Evolutionary conservation across 208 protist genomes (phyloP), one percentile per base, ranked within the genome.

Genomic region (Leishmania tarentolae): DNA sequence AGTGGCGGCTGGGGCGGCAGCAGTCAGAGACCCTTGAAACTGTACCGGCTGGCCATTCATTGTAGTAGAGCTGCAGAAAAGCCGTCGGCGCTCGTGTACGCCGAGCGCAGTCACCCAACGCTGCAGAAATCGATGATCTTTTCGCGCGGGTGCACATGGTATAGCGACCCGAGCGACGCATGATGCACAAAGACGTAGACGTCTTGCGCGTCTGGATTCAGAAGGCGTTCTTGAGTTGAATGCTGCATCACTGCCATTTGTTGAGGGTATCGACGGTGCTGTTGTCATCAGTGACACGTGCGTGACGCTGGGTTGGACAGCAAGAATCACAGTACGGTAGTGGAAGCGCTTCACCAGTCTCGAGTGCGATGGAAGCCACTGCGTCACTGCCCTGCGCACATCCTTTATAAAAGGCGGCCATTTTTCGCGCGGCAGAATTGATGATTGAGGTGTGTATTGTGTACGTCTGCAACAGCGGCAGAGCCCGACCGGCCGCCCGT

Each of bases 71-170:
- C 72, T 46, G 72, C 72, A 40, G 37, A 47, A 68, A 42, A 46
- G 50, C 31, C 21, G 52, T 40, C 35, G 56, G 31, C 74, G 71
- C 71, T 75, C 61, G 17, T 65, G 47, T 2, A n/a, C 21, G 3
- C 59, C 74, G 7, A 90, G 83, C n/a, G 68, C 65, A 7, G 75
- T 69, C 46, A 79, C 87, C 90, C 90, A 97, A 15, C 93, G 80
- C 70, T 95, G 91, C 69, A 97, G 76, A 11, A 85, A 83, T 42
- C 93, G 90, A 71, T 94, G 93, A 17, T 84, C 81, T 75, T 95
- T 95, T 19, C 90, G 79, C 24, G 79, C 70, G 9, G 78, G 61
- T 56, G 75, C 73, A 47, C 59, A 9, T 31, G 69, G 53, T 46
- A 86, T 59, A 0, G 80, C 75, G 63, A 79, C 37, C 8, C 40